A percentile compares a stretch with the other conserved stretches of the same genome.
Conservation (phyloP, 176 grass and related monocot genomes). For the Aegilops sharonensis region DNA sequence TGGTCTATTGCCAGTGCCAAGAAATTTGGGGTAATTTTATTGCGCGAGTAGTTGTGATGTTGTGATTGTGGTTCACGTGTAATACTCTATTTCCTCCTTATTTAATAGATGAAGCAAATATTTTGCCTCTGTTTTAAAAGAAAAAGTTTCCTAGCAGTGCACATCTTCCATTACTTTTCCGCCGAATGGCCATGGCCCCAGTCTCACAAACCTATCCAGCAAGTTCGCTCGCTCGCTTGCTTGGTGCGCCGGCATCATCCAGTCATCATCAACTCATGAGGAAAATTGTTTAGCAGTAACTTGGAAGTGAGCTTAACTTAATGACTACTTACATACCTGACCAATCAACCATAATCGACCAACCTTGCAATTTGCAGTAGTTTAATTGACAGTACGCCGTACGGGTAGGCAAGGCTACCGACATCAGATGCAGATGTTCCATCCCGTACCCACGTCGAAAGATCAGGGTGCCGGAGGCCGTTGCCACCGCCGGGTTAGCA, state of each 20-base stretch:
- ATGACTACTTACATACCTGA: background rate
- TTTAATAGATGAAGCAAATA: too few relatives aligned
- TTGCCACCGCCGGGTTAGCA: background rate
- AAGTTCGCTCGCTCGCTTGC: background rate
- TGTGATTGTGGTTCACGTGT: too few relatives aligned
- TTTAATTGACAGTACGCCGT: background rate
- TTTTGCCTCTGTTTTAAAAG: too few relatives aligned
- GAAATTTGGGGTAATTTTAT: too few relatives aligned
- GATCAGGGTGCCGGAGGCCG: slow-evolving; percentile 36
- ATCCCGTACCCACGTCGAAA: slow-evolving; percentile 36
- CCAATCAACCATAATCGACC: background rate
- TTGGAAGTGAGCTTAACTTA: slow-evolving; percentile 12
- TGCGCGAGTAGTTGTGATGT: too few relatives aligned
- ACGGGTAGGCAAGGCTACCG: background rate
- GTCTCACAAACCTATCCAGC: background rate
- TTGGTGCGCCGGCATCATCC: background rate
- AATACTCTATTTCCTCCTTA: too few relatives aligned
- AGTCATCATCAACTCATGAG: background rate
- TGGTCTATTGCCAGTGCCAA: too few relatives aligned
- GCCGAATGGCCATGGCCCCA: background rate
- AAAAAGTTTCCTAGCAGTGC: background rate
- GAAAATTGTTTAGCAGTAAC: background rate
- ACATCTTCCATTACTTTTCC: background rate
- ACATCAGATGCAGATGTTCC: slow-evolving; percentile 59
- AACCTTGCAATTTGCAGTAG: slow-evolving; percentile 36